These are phyloP conservation scores for Aegilops speltoides DNA, from an alignment of 176 grass and related monocot species.

Conservation along the genomic window DNA sequence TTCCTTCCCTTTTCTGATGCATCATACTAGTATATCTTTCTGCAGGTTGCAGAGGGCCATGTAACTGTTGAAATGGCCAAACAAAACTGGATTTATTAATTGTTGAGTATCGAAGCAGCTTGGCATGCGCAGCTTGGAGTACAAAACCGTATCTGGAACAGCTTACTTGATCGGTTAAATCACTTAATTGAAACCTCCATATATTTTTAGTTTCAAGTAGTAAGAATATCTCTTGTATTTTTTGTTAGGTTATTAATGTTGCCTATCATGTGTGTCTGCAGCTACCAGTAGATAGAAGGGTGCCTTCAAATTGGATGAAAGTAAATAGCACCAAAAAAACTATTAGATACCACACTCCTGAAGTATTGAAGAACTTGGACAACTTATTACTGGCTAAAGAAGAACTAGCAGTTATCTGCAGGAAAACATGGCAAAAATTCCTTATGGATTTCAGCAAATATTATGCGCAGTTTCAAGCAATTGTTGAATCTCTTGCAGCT, in stretches of 20 bases:
- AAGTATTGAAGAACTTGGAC: slow-evolving; percentile 72
- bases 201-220: slow-evolving; percentile 26
- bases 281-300: slow-evolving; percentile 63
- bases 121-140: slow-evolving; percentile 71
- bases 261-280: slow-evolving; percentile 35
- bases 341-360: slow-evolving; percentile 81
- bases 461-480: slow-evolving; percentile 80
- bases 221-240: slow-evolving; percentile 19
- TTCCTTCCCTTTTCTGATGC: slow-evolving; percentile 24
- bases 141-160: slow-evolving; percentile 78
- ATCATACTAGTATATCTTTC: slow-evolving; percentile 18
- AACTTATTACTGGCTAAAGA: slow-evolving; percentile 75
- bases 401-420: slow-evolving; percentile 78
- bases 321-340: slow-evolving; percentile 89
- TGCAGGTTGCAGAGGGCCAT: slow-evolving; percentile 64
- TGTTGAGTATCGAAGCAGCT: slow-evolving; percentile 73
- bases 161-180: slow-evolving; percentile 84
- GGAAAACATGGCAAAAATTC: slow-evolving; percentile 75
- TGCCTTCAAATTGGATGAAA: slow-evolving; percentile 85
- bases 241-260: slow-evolving; percentile 37
- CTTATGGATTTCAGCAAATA: slow-evolving; percentile 64
- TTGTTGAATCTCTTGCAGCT: slow-evolving; percentile 74
- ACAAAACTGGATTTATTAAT: slow-evolving; percentile 73
- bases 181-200: slow-evolving; percentile 27
- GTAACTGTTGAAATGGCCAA: slow-evolving; percentile 57